phyloP scores from a whole-genome alignment of 176 grass and related monocot species.

The Aegilops longissima region DNA sequence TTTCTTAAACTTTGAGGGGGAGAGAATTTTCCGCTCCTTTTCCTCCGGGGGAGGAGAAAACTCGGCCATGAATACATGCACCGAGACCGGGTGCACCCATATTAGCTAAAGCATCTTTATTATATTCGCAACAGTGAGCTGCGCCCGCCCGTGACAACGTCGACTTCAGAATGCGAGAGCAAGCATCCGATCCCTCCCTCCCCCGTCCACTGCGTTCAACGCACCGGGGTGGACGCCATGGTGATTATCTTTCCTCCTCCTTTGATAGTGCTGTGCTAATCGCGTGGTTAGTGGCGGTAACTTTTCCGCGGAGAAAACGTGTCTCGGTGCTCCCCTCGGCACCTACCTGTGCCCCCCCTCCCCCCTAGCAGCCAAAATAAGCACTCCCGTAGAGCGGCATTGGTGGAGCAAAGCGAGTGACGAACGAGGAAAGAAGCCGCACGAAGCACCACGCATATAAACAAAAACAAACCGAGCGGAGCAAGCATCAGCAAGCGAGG shows the following conservation, averaged over 20 bases:
- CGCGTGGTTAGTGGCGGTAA: slow-evolving; percentile 30
- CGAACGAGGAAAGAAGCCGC: not conserved
- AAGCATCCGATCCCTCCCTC: slow-evolving; percentile 32
- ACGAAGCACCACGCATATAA: slow-evolving; percentile 28
- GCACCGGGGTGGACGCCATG: not conserved
- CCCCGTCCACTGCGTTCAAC: not conserved
- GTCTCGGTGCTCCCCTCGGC: slow-evolving; percentile 34
- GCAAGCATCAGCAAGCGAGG: no score
- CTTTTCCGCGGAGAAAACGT: slow-evolving; percentile 38
- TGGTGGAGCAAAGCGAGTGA: slow-evolving; percentile 31
- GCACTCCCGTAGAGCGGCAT: not conserved
- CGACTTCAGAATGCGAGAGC: not conserved
- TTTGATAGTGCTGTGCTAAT: not conserved
- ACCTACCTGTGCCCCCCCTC: not conserved
- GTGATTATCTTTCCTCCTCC: not conserved
- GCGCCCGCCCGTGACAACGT: not conserved
- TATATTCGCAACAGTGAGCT: slow-evolving; percentile 10
- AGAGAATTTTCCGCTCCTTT: not conserved
- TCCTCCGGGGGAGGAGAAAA: not conserved
- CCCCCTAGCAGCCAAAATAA: slow-evolving; percentile 6
- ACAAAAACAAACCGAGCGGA: not conserved
- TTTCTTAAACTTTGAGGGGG: no score
- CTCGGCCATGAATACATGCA: not conserved
- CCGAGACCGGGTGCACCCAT: no score
- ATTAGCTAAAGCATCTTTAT: slow-evolving; percentile 16